A percentile compares a stretch with the other conserved stretches of the same genome.
Evolutionary conservation across 306 rosid species (phyloP).

Genomic region (Ormosia emarginata): DNA sequence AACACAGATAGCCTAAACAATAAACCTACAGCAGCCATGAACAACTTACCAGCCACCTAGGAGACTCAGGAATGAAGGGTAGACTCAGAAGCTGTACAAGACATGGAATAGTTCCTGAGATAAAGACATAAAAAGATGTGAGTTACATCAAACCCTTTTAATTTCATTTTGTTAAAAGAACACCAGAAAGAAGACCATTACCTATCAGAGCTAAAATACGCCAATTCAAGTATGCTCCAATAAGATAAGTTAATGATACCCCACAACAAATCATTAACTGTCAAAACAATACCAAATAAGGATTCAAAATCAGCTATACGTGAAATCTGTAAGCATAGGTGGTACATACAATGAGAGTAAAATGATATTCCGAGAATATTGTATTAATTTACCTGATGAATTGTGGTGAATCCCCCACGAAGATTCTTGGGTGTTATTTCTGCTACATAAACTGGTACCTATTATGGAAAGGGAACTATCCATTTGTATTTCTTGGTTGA

Average conservation of each 20-base stretch:
- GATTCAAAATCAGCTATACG: background rate
- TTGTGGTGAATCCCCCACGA: slow-evolving; percentile 64
- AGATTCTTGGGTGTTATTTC: slow-evolving; percentile 74
- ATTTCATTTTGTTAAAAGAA: slow-evolving; percentile 12
- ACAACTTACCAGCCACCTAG: slow-evolving; percentile 65
- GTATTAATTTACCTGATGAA: slow-evolving; percentile 53
- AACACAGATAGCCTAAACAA: background rate
- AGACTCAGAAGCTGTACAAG: slow-evolving; percentile 52
- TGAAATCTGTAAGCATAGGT: background rate
- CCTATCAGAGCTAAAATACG: slow-evolving; percentile 52
- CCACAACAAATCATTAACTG: slow-evolving; percentile 72
- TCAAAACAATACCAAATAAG: slow-evolving; percentile 14
- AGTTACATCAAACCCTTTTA: background rate
- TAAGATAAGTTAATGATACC: slow-evolving; percentile 55
- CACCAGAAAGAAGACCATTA: slow-evolving; percentile 6
- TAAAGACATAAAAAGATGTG: background rate
- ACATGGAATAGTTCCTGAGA: slow-evolving; percentile 62
- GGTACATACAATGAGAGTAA: slow-evolving; percentile 2
- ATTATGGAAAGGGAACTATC: background rate
- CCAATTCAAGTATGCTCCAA: slow-evolving; percentile 67
- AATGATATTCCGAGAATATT: background rate
- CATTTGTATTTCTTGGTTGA: background rate
- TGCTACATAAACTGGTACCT: slow-evolving; percentile 78
- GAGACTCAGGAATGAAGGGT: slow-evolving; percentile 65
- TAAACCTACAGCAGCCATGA: background rate